Conservation (phyloP, 805 yeast genomes). For the Hanseniaspora pseudoguilliermondii region DNA sequence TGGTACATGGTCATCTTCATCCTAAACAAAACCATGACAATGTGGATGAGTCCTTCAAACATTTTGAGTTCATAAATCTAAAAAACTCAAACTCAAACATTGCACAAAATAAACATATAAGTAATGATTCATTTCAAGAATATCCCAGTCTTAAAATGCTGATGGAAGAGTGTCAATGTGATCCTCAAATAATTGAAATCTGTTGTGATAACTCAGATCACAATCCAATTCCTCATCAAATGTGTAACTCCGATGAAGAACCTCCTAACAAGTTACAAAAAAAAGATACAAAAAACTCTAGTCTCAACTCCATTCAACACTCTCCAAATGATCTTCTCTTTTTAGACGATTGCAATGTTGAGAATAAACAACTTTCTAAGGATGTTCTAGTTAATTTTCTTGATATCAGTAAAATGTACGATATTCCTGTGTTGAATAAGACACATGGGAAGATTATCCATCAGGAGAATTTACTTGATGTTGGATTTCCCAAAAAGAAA, state of each 20-base stretch:
- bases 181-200: conserved; percentile 31
- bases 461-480: conserved; percentile 13
- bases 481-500: background rate
- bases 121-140: background rate
- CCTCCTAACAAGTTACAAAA: background rate
- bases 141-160: conserved; percentile 1
- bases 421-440: conserved; percentile 25
- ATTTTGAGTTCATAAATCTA: conserved; percentile 32
- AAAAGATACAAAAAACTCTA: background rate
- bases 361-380: conserved; percentile 5
- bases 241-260: background rate
- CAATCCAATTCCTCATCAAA: background rate
- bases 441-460: conserved; percentile 18
- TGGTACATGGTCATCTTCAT: conserved; percentile 59
- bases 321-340: conserved; percentile 3
- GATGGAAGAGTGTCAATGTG: conserved; percentile 7
- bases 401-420: conserved; percentile 26
- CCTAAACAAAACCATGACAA: conserved; percentile 15
- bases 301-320: background rate
- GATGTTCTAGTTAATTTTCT: conserved; percentile 23
- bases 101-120: background rate
- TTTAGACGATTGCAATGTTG: conserved; percentile 1
- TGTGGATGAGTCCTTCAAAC: conserved; percentile 28
- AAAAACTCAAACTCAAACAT: background rate
- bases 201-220: conserved; percentile 31